Conservation (phyloP, 257 asterid species). For the Rhazya stricta region DNA sequence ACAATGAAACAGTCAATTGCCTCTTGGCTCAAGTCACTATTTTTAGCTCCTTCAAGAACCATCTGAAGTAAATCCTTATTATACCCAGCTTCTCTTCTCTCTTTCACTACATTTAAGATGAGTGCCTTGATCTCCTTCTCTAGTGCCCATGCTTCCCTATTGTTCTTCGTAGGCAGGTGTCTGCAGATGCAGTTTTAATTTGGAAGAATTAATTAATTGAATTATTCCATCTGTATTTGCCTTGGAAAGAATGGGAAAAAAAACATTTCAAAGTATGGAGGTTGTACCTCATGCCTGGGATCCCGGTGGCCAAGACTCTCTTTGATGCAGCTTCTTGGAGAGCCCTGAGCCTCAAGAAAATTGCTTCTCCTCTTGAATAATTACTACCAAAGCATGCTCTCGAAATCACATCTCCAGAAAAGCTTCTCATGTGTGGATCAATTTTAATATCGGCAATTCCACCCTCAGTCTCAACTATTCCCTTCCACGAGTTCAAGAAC, state of each 20-base stretch:
- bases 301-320: slow-evolving; percentile 18
- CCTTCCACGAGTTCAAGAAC: slow-evolving; percentile 37
- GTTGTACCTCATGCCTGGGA: slow-evolving; percentile 39
- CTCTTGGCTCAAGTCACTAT: slow-evolving; percentile 28
- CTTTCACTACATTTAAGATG: slow-evolving; percentile 42
- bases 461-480: slow-evolving; percentile 21
- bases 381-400: slow-evolving; percentile 53
- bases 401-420: slow-evolving; percentile 48
- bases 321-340: slow-evolving; percentile 31
- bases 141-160: slow-evolving; percentile 45
- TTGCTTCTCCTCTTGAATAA: slow-evolving; percentile 37
- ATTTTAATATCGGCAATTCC: slow-evolving; percentile 37
- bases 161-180: slow-evolving; percentile 36
- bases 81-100: slow-evolving; percentile 29
- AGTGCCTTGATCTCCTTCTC: slow-evolving; percentile 42
- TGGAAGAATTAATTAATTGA: not conserved
- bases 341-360: slow-evolving; percentile 35
- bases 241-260: not conserved
- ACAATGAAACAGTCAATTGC: slow-evolving; percentile 44
- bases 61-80: slow-evolving; percentile 50
- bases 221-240: not conserved
- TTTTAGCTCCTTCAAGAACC: slow-evolving; percentile 44
- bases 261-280: not conserved
- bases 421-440: slow-evolving; percentile 36
- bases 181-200: slow-evolving; percentile 20